Conservation (phyloP, 495 filamentous ascomycete genomes). For the Penicillium roqueforti region DNA sequence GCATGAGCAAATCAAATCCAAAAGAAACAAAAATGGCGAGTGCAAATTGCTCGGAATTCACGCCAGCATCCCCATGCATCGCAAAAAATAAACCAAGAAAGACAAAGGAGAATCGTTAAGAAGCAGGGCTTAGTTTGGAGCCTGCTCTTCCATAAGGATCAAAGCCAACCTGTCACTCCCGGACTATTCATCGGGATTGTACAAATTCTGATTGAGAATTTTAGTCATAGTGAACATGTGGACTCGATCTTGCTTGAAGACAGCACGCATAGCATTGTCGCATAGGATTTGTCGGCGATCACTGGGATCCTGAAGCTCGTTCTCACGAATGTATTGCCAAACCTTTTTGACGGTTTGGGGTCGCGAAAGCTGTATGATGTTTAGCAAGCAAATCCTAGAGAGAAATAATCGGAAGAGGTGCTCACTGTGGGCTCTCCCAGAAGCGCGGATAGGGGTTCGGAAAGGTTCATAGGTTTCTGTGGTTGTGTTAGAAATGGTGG, state of each 20-base stretch:
- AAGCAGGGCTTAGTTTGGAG: constrained; percentile 10
- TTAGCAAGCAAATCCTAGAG: constrained; percentile 7
- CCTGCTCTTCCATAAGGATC: constrained; percentile 5
- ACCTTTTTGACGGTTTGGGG: constrained; percentile 94
- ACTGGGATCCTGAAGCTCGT: constrained; percentile 81
- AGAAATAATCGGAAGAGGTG: not conserved
- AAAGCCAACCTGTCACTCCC: constrained; percentile 8
- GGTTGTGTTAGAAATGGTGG: constrained; percentile 5
- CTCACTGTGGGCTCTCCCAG: constrained; percentile 58
- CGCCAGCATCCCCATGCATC: constrained; percentile 34
- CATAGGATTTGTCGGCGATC: constrained; percentile 91
- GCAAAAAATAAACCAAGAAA: constrained; percentile 16
- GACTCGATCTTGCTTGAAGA: constrained; percentile 86
- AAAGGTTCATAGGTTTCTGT: constrained; percentile 65
- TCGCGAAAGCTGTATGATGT: constrained; percentile 63
- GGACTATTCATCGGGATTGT: constrained; percentile 56
- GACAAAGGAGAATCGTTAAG: constrained; percentile 27
- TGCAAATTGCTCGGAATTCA: constrained; percentile 15
- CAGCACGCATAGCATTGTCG: constrained; percentile 81
- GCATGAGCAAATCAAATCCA: constrained; percentile 27
- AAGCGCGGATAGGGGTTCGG: constrained; percentile 59
- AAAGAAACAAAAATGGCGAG: constrained; percentile 16
- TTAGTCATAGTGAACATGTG: constrained; percentile 99
- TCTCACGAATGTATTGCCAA: constrained; percentile 87
- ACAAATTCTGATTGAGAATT: constrained; percentile 65